phyloP scores from a whole-genome alignment of 805 yeast species.

The Scheffersomyces coipomensis region DNA sequence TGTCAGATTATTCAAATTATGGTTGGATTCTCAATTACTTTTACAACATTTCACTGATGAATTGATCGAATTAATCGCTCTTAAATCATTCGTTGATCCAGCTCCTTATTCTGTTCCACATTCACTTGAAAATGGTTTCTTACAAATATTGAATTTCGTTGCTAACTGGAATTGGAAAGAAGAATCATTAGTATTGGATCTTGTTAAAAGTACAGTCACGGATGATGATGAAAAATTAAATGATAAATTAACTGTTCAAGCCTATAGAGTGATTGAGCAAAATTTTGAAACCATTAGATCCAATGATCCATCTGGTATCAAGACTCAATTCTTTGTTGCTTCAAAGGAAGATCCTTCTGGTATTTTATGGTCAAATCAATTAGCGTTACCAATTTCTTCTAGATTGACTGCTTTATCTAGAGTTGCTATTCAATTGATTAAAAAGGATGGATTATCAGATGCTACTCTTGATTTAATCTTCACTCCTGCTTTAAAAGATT shows the following conservation, averaged over 20 bases:
- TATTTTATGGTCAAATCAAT: constrained; percentile 68
- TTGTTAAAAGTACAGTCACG: constrained; percentile 45
- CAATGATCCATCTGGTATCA: constrained; percentile 78
- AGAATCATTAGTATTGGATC: constrained; percentile 77
- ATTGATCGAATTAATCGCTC: constrained; percentile 75
- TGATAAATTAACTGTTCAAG: constrained; percentile 60
- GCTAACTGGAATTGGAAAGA: constrained; percentile 95
- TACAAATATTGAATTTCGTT: constrained; percentile 67
- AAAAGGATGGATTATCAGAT: constrained; percentile 39
- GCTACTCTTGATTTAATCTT: constrained; percentile 56
- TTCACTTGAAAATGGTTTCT: constrained; percentile 76
- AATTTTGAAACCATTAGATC: constrained; percentile 69
- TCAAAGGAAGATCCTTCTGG: constrained; percentile 87
- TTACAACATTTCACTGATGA: constrained; percentile 74
- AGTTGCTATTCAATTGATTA: constrained; percentile 61
- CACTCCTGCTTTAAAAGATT: constrained; percentile 81
- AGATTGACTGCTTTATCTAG: constrained; percentile 86
- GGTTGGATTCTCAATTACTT: constrained; percentile 84
- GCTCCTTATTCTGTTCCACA: constrained; percentile 83
- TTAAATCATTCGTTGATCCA: constrained; percentile 83
- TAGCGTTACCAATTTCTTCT: constrained; percentile 73
- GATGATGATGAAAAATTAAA: constrained; percentile 44
- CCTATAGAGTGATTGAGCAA: constrained; percentile 59
- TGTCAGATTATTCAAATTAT: constrained; percentile 79
- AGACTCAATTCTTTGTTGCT: constrained; percentile 78